A percentile compares a stretch with the other conserved stretches of the same genome.
Evolutionary conservation across 2,329 filamentous ascomycete genomes (phyloP).

Genomic region (Phaeosphaeriaceae sp.): DNA sequence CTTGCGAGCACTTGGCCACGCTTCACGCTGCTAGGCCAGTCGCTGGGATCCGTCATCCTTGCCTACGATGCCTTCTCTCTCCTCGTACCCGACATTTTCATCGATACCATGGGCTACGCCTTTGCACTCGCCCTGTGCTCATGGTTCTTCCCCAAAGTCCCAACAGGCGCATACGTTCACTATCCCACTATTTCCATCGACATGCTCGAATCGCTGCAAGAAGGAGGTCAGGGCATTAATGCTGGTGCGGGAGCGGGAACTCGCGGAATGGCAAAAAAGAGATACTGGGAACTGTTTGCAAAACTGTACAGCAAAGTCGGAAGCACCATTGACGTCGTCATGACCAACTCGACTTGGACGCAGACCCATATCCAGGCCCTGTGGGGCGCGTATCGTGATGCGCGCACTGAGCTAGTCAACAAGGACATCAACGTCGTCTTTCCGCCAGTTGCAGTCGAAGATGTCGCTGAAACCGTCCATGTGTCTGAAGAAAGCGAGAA

Average conservation of each 20-base stretch:
- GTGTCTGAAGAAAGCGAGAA: slow-evolving; percentile 74
- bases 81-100: slow-evolving; percentile 88
- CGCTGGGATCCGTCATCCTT: slow-evolving; percentile 83
- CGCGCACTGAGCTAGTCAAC: slow-evolving; percentile 56
- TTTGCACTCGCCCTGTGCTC: slow-evolving; percentile 86
- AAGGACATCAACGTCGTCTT: slow-evolving; percentile 79
- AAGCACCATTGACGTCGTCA: slow-evolving; percentile 85
- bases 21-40: slow-evolving; percentile 94
- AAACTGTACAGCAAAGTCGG: slow-evolving; percentile 82
- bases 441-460: slow-evolving; percentile 88
- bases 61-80: slow-evolving; percentile 94
- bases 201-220: slow-evolving; percentile 80
- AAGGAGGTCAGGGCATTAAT: slow-evolving; percentile 73
- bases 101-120: slow-evolving; percentile 98
- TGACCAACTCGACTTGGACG: slow-evolving; percentile 98
- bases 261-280: slow-evolving; percentile 74
- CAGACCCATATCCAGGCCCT: slow-evolving; percentile 76
- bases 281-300: slow-evolving; percentile 90
- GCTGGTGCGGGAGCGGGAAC: slow-evolving; percentile 79
- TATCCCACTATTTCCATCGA: slow-evolving; percentile 98
- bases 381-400: slow-evolving; percentile 67
- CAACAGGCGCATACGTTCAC: slow-evolving; percentile 93
- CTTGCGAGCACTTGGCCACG: slow-evolving; percentile 86
- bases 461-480: slow-evolving; percentile 77
- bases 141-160: slow-evolving; percentile 78